Evolutionary conservation across 2,329 filamentous ascomycete genomes (phyloP).

Genomic region (Coniochaeta sp.): DNA sequence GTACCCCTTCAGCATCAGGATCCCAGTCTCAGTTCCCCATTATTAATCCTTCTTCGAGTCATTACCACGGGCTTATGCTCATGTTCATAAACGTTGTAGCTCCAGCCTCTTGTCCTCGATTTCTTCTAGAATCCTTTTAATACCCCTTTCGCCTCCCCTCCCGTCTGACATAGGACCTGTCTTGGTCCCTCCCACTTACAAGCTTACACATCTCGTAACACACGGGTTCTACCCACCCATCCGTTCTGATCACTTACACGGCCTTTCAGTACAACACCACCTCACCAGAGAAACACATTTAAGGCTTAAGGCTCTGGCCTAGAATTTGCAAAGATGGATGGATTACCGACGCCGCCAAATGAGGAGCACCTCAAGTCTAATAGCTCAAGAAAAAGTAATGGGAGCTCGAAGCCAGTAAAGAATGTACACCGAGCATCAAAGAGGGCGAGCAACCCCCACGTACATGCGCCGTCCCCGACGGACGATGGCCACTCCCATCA

Average conservation of each 20-base stretch:
- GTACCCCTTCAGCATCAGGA: constrained; percentile 7
- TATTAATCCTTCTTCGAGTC: constrained; percentile 10
- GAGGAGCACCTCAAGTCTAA: constrained; percentile 33
- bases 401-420: constrained; percentile 38
- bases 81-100: constrained; percentile 4
- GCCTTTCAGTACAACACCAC: neutral
- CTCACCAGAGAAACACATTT: neutral
- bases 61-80: constrained; percentile 1
- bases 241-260: neutral
- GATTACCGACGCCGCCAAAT: constrained; percentile 44
- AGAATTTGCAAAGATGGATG: constrained; percentile 36
- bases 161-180: neutral
- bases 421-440: constrained; percentile 43
- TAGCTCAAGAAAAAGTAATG: constrained; percentile 27
- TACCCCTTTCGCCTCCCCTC: neutral
- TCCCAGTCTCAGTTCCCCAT: constrained; percentile 8
- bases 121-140: neutral
- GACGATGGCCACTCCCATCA: constrained; percentile 27
- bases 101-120: neutral
- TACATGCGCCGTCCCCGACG: constrained; percentile 27
- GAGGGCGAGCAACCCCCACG: constrained; percentile 28
- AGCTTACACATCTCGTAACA: neutral
- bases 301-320: neutral
- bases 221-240: neutral
- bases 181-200: neutral